A percentile compares a stretch with the other conserved stretches of the same genome.
Conservation (phyloP, 805 yeast genomes). For the Saccharomycopsis olivae region DNA sequence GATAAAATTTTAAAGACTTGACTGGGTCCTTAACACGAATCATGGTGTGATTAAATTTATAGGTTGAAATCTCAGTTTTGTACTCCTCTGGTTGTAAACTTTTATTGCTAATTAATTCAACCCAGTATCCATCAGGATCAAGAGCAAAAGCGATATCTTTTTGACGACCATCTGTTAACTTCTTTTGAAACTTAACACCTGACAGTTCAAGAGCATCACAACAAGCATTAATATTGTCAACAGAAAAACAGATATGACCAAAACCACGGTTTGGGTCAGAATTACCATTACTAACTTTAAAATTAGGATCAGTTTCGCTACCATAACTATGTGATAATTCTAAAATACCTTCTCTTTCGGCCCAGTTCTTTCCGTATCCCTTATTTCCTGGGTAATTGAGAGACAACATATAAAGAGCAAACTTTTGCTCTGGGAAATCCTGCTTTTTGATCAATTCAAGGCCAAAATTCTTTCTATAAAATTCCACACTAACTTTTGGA, state of each 20-base stretch:
- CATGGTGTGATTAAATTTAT: conserved; percentile 82
- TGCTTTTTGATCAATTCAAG: conserved; percentile 47
- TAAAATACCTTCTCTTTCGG: conserved; percentile 54
- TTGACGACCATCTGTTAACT: conserved; percentile 81
- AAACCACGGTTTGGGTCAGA: conserved; percentile 79
- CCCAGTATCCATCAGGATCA: conserved; percentile 97
- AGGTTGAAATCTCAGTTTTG: conserved; percentile 29
- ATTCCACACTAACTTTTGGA: conserved; percentile 59
- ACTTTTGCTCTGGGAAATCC: conserved; percentile 44
- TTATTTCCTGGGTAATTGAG: conserved; percentile 29
- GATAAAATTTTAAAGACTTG: conserved; percentile 68
- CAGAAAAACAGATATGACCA: conserved; percentile 88
- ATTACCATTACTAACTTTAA: conserved; percentile 69
- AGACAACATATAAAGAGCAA: conserved; percentile 61
- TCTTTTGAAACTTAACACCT: conserved; percentile 75
- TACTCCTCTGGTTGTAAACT: conserved; percentile 32
- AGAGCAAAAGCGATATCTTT: conserved; percentile 86
- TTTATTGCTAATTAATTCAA: conserved; percentile 67
- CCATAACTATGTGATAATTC: conserved; percentile 82
- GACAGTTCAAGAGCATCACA: conserved; percentile 45
- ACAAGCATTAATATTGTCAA: conserved; percentile 58
- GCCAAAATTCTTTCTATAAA: conserved; percentile 68
- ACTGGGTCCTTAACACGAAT: conserved; percentile 81
- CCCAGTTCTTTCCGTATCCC: conserved; percentile 26
- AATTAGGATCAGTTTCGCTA: conserved; percentile 45